These are phyloP conservation scores for Pyrenochaeta sp. DNA, from an alignment of 2,329 filamentous ascomycete species.

Conservation along the genomic window DNA sequence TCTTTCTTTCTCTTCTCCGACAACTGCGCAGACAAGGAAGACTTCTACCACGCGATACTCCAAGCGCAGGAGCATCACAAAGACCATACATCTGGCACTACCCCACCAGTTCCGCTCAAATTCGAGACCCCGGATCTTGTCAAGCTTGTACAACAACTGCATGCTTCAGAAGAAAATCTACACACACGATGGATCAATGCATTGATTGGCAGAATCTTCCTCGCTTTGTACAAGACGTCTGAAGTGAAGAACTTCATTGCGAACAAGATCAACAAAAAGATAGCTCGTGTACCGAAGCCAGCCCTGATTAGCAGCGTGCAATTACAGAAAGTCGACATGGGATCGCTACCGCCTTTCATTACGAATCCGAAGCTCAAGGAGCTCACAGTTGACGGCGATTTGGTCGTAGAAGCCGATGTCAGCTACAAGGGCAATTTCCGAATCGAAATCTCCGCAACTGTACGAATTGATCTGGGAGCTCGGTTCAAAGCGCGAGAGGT, in stretches of 20 bases:
- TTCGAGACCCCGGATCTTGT: slow-evolving; percentile 90
- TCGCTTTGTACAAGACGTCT: slow-evolving; percentile 84
- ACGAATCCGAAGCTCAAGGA: slow-evolving; percentile 89
- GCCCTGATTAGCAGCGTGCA: slow-evolving; percentile 85
- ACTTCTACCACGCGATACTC: slow-evolving; percentile 94
- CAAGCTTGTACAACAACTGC: slow-evolving; percentile 84
- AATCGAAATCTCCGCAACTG: slow-evolving; percentile 89
- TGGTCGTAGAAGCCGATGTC: slow-evolving; percentile 84
- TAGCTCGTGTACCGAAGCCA: slow-evolving; percentile 89
- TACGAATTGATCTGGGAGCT: slow-evolving; percentile 85
- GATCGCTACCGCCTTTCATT: slow-evolving; percentile 84
- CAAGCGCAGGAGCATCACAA: slow-evolving; percentile 79
- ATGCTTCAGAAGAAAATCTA: slow-evolving; percentile 88
- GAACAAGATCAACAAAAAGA: slow-evolving; percentile 93
- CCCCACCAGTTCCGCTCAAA: slow-evolving; percentile 72
- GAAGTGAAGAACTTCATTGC: slow-evolving; percentile 81
- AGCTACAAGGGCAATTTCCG: slow-evolving; percentile 89
- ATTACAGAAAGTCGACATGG: slow-evolving; percentile 84
- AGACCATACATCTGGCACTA: slow-evolving; percentile 55
- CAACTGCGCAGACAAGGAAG: slow-evolving; percentile 95
- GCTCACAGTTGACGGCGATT: slow-evolving; percentile 89
- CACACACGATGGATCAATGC: slow-evolving; percentile 96
- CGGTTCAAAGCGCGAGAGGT: slow-evolving; percentile 92
- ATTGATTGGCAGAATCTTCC: slow-evolving; percentile 84
- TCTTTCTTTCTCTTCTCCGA: slow-evolving; percentile 96